A percentile compares a stretch with the other conserved stretches of the same genome.
These are phyloP conservation scores for Wickerhamiella shivajii DNA, from an alignment of 805 yeast species.

Conservation along the genomic window DNA sequence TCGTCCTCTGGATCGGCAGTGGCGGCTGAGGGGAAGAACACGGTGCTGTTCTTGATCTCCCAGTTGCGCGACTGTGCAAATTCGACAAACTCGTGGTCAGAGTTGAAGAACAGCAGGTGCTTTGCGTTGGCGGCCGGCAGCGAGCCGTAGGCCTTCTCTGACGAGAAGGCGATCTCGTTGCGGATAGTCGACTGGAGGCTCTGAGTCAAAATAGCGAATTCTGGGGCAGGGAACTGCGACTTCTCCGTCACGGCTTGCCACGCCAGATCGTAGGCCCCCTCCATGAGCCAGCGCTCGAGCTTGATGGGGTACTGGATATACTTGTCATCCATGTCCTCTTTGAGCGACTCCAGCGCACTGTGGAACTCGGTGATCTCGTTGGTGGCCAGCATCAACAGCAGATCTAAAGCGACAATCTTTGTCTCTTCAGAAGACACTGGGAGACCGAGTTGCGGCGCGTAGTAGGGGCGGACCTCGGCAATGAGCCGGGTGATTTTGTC, in stretches of 20 bases:
- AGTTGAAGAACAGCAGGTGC: constrained; percentile 54
- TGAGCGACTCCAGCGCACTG: constrained; percentile 64
- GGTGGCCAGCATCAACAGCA: constrained; percentile 62
- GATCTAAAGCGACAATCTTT: constrained; percentile 60
- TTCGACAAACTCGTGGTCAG: constrained; percentile 38
- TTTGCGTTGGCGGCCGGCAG: constrained; percentile 76
- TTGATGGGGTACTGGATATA: constrained; percentile 72
- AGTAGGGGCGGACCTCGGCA: constrained; percentile 66
- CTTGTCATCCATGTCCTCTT: constrained; percentile 50
- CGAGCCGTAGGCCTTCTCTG: constrained; percentile 60
- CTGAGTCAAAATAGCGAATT: constrained; percentile 63
- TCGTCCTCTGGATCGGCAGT: constrained; percentile 27
- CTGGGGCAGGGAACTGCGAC: constrained; percentile 40
- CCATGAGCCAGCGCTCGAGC: constrained; percentile 88
- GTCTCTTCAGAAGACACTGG: constrained; percentile 46
- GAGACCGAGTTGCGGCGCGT: constrained; percentile 30
- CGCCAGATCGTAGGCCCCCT: constrained; percentile 88
- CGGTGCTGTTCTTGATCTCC: constrained; percentile 35
- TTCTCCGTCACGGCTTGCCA: constrained; percentile 57
- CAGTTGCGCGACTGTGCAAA: constrained; percentile 45
- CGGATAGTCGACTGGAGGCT: constrained; percentile 68
- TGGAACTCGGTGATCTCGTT: constrained; percentile 83
- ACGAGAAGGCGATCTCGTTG: constrained; percentile 68
- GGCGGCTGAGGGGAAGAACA: constrained; percentile 24
- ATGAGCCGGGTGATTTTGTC: constrained; percentile 56